These are phyloP conservation scores for Mycena vulgaris DNA, from an alignment of 768 basidiomycete species.

Conservation along the genomic window DNA sequence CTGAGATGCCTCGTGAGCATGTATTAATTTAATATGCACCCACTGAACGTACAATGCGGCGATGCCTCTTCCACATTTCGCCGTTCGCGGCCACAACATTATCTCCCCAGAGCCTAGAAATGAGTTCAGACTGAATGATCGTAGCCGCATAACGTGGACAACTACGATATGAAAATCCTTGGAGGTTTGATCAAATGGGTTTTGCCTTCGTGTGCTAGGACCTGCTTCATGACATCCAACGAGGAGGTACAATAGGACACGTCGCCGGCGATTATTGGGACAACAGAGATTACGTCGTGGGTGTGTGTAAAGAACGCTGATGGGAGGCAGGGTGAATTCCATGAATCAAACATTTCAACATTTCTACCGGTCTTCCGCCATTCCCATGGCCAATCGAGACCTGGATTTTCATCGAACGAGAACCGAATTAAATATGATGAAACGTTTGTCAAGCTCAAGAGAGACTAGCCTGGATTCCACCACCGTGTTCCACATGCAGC, in stretches of 20 bases:
- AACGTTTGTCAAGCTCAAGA: too few species aligned
- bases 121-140: not conserved
- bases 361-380: conserved; percentile 5
- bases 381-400: conserved; percentile 18
- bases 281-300: conserved; percentile 11
- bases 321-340: too few species aligned
- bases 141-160: too few species aligned
- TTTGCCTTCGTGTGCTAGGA: conserved; percentile 8
- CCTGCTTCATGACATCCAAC: conserved; percentile 9
- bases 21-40: too few species aligned
- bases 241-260: conserved; percentile 7
- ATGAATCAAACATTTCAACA: too few species aligned
- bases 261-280: not conserved
- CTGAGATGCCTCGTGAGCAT: too few species aligned
- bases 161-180: not conserved
- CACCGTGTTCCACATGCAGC: conserved; percentile 17
- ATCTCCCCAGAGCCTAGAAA: conserved; percentile 12
- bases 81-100: conserved; percentile 16
- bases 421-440: too few species aligned
- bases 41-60: conserved; percentile 17
- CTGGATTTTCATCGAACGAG: too few species aligned
- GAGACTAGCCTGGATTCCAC: conserved; percentile 13
- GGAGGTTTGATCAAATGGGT: conserved; percentile 4
- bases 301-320: conserved; percentile 17
- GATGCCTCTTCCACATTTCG: conserved; percentile 9